phyloP scores from a whole-genome alignment of 441 rosid genomes.

The Flueggea neowawraea region DNA sequence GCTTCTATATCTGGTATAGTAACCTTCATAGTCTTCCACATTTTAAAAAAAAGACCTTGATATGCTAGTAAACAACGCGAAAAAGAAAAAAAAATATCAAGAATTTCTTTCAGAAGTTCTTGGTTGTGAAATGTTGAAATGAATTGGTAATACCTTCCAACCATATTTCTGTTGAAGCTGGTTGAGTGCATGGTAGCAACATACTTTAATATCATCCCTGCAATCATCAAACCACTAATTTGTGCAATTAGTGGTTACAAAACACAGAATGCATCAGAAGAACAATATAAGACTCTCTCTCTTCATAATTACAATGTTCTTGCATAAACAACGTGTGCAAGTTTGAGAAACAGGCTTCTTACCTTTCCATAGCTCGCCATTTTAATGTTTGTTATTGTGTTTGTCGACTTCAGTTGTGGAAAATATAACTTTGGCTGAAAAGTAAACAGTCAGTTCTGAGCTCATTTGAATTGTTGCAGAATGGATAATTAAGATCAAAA shows the following conservation, averaged over 20 bases:
- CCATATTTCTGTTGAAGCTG: conserved; percentile 32
- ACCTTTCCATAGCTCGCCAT: conserved; percentile 69
- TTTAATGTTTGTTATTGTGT: conserved; percentile 29
- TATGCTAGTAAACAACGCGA: conserved; percentile 11
- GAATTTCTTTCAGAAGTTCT: background rate
- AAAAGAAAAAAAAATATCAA: background rate
- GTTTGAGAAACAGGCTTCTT: conserved; percentile 1
- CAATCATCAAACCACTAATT: conserved; percentile 76
- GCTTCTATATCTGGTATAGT: conserved; percentile 71
- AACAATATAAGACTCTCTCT: background rate
- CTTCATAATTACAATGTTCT: background rate
- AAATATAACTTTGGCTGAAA: conserved; percentile 41
- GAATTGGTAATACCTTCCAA: conserved; percentile 50
- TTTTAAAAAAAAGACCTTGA: too few species aligned
- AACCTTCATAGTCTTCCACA: conserved; percentile 48
- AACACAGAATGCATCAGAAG: conserved; percentile 12
- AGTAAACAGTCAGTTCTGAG: background rate
- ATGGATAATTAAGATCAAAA: too few species aligned
- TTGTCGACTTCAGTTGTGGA: conserved; percentile 42
- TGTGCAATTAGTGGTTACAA: conserved; percentile 27
- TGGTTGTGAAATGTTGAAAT: too few species aligned
- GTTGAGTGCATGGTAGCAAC: conserved; percentile 48
- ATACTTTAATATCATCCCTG: conserved; percentile 44
- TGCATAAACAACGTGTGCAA: background rate
- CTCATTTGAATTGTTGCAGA: too few species aligned